These are phyloP conservation scores for Millerozyma miso DNA, from an alignment of 805 yeast genomes.

Conservation along the genomic window DNA sequence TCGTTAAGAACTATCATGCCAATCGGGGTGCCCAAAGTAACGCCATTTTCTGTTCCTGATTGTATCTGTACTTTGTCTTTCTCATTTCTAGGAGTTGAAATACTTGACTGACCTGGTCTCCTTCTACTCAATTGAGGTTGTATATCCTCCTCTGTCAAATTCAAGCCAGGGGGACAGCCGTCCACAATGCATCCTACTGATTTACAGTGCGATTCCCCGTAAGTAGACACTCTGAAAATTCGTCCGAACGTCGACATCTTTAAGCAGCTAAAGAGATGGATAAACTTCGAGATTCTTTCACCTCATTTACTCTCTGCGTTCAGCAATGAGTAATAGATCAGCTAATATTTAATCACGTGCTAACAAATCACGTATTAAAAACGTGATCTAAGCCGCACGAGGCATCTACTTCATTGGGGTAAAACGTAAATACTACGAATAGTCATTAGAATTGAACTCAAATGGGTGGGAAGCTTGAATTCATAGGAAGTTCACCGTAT, in stretches of 20 bases:
- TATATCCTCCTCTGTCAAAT: slow-evolving; percentile 76
- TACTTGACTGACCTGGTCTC: slow-evolving; percentile 93
- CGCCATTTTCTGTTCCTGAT: slow-evolving; percentile 89
- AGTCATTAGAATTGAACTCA: too few species aligned
- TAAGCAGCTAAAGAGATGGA: background rate
- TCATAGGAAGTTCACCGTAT: background rate
- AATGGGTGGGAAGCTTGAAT: too few species aligned
- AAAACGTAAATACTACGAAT: background rate
- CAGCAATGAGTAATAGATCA: slow-evolving; percentile 5
- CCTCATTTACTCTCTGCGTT: background rate
- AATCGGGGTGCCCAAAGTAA: slow-evolving; percentile 91
- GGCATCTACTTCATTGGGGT: background rate
- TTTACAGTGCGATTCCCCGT: slow-evolving; percentile 97
- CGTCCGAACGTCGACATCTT: slow-evolving; percentile 41
- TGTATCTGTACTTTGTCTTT: slow-evolving; percentile 91
- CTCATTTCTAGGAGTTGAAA: slow-evolving; percentile 94
- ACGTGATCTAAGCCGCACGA: background rate
- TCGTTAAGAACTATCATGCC: slow-evolving; percentile 90
- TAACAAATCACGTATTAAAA: background rate
- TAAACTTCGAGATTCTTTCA: background rate
- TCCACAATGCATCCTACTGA: slow-evolving; percentile 98
- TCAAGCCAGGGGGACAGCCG: slow-evolving; percentile 95
- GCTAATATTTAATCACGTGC: background rate
- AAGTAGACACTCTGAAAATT: slow-evolving; percentile 72
- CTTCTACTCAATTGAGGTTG: slow-evolving; percentile 96